These are phyloP conservation scores for Glycine tomentella DNA, from an alignment of 306 rosid species.

Conservation along the genomic window DNA sequence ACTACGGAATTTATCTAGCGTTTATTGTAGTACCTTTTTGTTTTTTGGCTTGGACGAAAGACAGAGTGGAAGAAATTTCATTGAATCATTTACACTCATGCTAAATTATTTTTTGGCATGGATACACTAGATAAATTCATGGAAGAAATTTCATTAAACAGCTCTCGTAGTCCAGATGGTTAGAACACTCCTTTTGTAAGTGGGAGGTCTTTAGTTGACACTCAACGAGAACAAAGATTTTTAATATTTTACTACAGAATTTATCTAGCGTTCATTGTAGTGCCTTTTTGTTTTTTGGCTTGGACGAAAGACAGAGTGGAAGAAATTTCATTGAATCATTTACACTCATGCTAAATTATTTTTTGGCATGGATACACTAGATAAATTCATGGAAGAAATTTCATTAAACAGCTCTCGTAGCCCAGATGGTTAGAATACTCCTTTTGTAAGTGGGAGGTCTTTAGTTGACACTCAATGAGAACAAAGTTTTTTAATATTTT, in stretches of 20 bases:
- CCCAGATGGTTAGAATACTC: constrained; percentile 64
- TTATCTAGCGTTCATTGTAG: too few relatives aligned
- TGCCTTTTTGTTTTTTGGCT: too few relatives aligned
- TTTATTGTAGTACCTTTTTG: too few relatives aligned
- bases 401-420: constrained; percentile 45
- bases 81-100: not conserved
- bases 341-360: not conserved
- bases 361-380: not conserved
- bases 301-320: not conserved
- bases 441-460: constrained; percentile 63
- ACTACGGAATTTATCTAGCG: too few relatives aligned
- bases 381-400: too few relatives aligned
- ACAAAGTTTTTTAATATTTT: not conserved
- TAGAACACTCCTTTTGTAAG: constrained; percentile 62
- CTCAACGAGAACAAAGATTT: constrained; percentile 43
- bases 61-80: not conserved
- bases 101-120: not conserved
- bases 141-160: too few relatives aligned
- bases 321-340: not conserved
- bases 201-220: constrained; percentile 60
- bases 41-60: too few relatives aligned
- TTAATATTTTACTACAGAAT: too few relatives aligned
- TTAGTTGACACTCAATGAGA: constrained; percentile 53
- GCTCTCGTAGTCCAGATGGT: constrained; percentile 60
- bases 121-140: too few relatives aligned